Conservation (phyloP, 768 basidiomycete species). For the Suillus paluster region DNA sequence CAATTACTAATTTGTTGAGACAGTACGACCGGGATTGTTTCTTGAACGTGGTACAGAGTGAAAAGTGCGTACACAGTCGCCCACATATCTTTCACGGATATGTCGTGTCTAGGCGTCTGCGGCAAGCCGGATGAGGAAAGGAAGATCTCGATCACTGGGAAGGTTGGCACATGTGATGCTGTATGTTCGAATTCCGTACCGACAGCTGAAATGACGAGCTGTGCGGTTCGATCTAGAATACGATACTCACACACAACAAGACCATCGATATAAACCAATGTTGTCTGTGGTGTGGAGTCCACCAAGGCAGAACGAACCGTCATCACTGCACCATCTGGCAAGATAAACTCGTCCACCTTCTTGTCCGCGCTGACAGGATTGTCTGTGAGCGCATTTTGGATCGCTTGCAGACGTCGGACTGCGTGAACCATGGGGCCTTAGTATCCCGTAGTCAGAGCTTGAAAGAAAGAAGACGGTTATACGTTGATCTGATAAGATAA, state of each 20-base stretch:
- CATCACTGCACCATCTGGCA: slow-evolving; percentile 17
- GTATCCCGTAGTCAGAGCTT: too few species aligned
- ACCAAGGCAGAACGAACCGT: slow-evolving; percentile 9
- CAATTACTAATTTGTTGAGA: slow-evolving; percentile 31
- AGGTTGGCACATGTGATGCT: slow-evolving; percentile 24
- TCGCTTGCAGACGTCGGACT: slow-evolving; percentile 12
- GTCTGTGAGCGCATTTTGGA: slow-evolving; percentile 17
- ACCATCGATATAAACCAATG: slow-evolving; percentile 13
- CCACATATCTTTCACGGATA: slow-evolving; percentile 44
- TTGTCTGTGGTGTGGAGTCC: background rate
- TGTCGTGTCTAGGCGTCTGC: background rate
- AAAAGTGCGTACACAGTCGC: slow-evolving; percentile 46
- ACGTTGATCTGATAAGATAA: background rate
- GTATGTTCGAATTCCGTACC: slow-evolving; percentile 24
- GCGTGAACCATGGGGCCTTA: slow-evolving; percentile 12
- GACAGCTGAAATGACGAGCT: slow-evolving; percentile 20
- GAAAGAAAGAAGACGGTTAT: too few species aligned
- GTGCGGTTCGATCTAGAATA: slow-evolving; percentile 13
- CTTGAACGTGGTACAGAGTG: slow-evolving; percentile 41
- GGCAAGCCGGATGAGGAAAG: background rate
- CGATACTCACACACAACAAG: slow-evolving; percentile 18
- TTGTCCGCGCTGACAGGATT: background rate
- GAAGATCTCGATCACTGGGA: slow-evolving; percentile 22
- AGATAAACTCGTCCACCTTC: slow-evolving; percentile 11
- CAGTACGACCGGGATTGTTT: slow-evolving; percentile 45